Evolutionary conservation across 2,329 filamentous ascomycete species (phyloP).

Genomic region (Juglanconis oblonga): DNA sequence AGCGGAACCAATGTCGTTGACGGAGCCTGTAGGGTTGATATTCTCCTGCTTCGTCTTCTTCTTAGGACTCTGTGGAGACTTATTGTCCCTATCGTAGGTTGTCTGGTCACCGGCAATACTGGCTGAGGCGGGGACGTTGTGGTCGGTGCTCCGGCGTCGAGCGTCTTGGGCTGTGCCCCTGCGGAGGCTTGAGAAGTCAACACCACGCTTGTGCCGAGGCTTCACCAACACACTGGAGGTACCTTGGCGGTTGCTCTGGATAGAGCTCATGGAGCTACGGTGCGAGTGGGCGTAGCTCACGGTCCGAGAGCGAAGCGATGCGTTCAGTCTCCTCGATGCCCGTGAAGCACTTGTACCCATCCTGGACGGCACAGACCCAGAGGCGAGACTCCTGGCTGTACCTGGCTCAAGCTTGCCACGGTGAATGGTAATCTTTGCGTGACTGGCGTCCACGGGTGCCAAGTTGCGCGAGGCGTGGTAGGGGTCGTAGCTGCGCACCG

Average conservation of each 20-base stretch:
- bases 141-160: conserved; percentile 18
- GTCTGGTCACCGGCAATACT: conserved; percentile 29
- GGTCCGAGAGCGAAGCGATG: conserved; percentile 15
- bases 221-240: conserved; percentile 40
- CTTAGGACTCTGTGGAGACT: conserved; percentile 21
- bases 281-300: conserved; percentile 30
- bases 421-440: conserved; percentile 68
- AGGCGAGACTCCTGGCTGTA: conserved; percentile 30
- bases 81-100: conserved; percentile 24
- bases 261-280: conserved; percentile 45
- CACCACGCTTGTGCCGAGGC: conserved; percentile 48
- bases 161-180: conserved; percentile 28
- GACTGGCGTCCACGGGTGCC: conserved; percentile 48
- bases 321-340: conserved; percentile 8
- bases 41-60: conserved; percentile 18
- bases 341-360: conserved; percentile 21
- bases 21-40: conserved; percentile 1
- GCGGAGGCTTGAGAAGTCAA: conserved; percentile 52
- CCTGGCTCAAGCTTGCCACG: conserved; percentile 36
- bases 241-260: conserved; percentile 44
- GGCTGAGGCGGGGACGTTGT: conserved; percentile 22
- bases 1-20: conserved; percentile 4
- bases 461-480: conserved; percentile 66
- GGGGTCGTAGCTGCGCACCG: conserved; percentile 73
- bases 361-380: conserved; percentile 26